These are phyloP conservation scores for Mariannaea sp. DNA, from an alignment of 2,329 filamentous ascomycete genomes.

Conservation along the genomic window DNA sequence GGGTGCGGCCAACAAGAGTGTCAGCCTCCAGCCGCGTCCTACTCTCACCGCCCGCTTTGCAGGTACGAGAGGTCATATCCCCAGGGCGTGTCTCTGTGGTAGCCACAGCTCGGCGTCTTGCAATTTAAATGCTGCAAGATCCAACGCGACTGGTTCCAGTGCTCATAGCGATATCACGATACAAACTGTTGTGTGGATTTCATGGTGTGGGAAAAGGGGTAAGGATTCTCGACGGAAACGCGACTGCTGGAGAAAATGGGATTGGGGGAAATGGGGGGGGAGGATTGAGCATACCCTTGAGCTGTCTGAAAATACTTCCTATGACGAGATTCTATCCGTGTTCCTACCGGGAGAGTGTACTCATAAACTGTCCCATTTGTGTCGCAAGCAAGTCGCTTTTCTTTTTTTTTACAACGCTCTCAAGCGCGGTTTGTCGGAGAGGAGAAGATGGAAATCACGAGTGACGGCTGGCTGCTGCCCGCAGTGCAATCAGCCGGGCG, in stretches of 20 bases:
- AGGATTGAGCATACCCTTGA: constrained; percentile 43
- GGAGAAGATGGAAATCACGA: constrained; percentile 29
- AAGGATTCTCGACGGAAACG: constrained; percentile 14
- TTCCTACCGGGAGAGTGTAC: constrained; percentile 33
- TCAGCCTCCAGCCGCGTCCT: constrained; percentile 24
- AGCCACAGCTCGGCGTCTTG: constrained; percentile 33
- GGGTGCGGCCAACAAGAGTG: constrained; percentile 10
- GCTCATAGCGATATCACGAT: constrained; percentile 40
- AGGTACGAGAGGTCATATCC: constrained; percentile 28
- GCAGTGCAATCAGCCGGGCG: constrained; percentile 21
- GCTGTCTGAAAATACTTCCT: constrained; percentile 28
- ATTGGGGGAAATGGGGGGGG: constrained; percentile 27
- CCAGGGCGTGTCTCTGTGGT: constrained; percentile 33
- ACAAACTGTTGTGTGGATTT: constrained; percentile 36
- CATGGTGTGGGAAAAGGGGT: constrained; percentile 25
- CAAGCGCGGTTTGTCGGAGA: constrained; percentile 34
- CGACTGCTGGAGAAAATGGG: constrained; percentile 22
- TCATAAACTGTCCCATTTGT: constrained; percentile 35
- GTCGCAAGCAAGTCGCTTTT: constrained; percentile 36
- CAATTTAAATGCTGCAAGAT: constrained; percentile 39
- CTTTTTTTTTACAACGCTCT: constrained; percentile 46
- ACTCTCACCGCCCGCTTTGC: constrained; percentile 31
- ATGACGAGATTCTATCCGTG: constrained; percentile 32
- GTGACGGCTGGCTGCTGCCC: constrained; percentile 25
- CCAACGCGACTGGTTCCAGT: constrained; percentile 33